Conservation (phyloP, 345 rosid species). For the Toxicodendron radicans region DNA sequence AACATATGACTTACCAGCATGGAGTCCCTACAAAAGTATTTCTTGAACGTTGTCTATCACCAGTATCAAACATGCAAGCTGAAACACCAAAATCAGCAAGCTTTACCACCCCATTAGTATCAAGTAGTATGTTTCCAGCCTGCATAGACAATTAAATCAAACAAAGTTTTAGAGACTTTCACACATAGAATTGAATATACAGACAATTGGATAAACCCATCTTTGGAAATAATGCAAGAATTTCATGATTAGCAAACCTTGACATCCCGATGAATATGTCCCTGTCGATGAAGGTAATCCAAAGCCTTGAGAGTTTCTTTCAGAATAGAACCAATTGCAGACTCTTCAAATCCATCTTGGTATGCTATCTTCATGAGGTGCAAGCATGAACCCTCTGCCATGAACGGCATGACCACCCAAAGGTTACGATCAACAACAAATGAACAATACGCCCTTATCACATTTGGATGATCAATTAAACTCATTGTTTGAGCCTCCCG, state of each 20-base stretch:
- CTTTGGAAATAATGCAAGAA: conserved; percentile 13
- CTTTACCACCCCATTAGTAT: conserved; percentile 76
- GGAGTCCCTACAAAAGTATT: conserved; percentile 99
- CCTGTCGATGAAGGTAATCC: conserved; percentile 93
- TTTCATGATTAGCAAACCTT: conserved; percentile 53
- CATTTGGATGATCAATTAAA: conserved; percentile 96
- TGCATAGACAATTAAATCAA: conserved; percentile 30
- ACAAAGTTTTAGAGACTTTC: conserved; percentile 6
- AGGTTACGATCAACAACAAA: conserved; percentile 83
- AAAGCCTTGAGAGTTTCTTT: conserved; percentile 98
- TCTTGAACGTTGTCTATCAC: conserved; percentile 94
- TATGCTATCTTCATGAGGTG: conserved; percentile 96
- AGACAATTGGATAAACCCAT: neutral
- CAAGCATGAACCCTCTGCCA: conserved; percentile 98
- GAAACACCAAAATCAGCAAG: conserved; percentile 99
- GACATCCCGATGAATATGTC: conserved; percentile 97
- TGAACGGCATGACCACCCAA: conserved; percentile 99
- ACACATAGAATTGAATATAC: neutral
- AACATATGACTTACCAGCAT: conserved; percentile 63
- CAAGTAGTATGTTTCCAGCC: conserved; percentile 98
- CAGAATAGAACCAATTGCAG: conserved; percentile 81
- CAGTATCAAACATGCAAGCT: conserved; percentile 96
- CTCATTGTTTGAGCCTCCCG: conserved; percentile 97
- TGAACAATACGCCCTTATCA: conserved; percentile 81
- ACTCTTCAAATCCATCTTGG: conserved; percentile 89